These are phyloP conservation scores for Peronospora destructor DNA, from an alignment of 352 stramenopile species.

Conservation along the genomic window DNA sequence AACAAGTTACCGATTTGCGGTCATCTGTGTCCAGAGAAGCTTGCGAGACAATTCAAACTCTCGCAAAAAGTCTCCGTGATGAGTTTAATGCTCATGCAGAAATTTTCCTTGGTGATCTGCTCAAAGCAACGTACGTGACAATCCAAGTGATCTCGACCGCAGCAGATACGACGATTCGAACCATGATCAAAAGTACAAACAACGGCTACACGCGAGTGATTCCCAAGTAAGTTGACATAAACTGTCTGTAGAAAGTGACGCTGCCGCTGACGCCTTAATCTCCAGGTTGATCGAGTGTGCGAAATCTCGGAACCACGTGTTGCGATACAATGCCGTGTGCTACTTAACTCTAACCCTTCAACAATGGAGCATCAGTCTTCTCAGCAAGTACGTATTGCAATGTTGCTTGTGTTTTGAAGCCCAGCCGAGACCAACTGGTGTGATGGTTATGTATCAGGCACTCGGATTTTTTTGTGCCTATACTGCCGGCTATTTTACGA, in stretches of 20 bases:
- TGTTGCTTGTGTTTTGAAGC: conserved; percentile 2
- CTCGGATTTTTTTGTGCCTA: conserved; percentile 45
- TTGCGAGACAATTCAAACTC: conserved; percentile 57
- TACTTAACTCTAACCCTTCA: conserved; percentile 75
- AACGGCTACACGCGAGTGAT: conserved; percentile 68
- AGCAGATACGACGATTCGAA: conserved; percentile 62
- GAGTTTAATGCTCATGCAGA: conserved; percentile 78
- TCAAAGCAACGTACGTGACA: conserved; percentile 85
- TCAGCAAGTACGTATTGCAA: conserved; percentile 58
- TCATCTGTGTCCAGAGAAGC: conserved; percentile 73
- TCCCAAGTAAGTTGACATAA: conserved; percentile 43
- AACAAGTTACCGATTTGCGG: conserved; percentile 72
- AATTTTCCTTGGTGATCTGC: conserved; percentile 51
- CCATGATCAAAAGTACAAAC: conserved; percentile 68
- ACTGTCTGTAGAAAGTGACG: background rate
- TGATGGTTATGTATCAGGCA: conserved; percentile 31
- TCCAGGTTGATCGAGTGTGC: conserved; percentile 67
- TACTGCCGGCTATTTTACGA: conserved; percentile 52
- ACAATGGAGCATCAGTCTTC: conserved; percentile 49
- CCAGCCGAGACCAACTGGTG: background rate
- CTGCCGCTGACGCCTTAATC: conserved; percentile 1
- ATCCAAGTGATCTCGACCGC: conserved; percentile 80
- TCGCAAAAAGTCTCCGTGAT: conserved; percentile 54
- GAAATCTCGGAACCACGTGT: conserved; percentile 65
- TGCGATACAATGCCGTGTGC: conserved; percentile 59